Conservation (phyloP, 345 rosid species). For the Mercurialis annua region DNA sequence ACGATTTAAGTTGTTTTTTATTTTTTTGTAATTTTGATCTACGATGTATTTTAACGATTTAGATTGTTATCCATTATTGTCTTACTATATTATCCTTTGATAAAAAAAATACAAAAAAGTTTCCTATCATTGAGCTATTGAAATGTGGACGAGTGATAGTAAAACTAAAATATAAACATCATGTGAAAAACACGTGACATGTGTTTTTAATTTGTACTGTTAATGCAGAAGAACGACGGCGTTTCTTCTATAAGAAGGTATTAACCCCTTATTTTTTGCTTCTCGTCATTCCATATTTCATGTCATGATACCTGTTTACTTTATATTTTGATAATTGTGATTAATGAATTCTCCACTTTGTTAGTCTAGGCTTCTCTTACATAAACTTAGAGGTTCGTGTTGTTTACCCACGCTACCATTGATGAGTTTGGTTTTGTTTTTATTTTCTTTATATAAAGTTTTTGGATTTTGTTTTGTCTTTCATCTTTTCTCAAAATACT, state of each 20-base stretch:
- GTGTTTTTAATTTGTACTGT: too few species aligned
- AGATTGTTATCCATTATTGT: too few species aligned
- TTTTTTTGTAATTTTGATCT: too few species aligned
- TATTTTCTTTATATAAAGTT: neutral
- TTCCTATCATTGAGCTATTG: too few species aligned
- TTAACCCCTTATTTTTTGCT: slow-evolving; percentile 7
- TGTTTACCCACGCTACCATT: neutral
- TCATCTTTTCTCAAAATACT: too few species aligned
- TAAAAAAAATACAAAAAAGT: too few species aligned
- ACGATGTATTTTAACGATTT: too few species aligned
- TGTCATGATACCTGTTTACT: neutral
- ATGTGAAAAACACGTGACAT: too few species aligned
- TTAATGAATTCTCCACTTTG: neutral
- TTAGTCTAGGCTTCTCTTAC: neutral
- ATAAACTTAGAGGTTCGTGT: neutral
- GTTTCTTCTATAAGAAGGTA: slow-evolving; percentile 56
- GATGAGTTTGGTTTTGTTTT: neutral
- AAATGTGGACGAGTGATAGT: too few species aligned
- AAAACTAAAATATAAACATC: too few species aligned
- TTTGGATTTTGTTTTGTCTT: neutral
- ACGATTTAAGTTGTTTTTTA: too few species aligned
- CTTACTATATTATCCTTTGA: too few species aligned
- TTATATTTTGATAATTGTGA: neutral
- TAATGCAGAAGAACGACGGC: slow-evolving; percentile 41
- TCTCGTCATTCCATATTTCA: neutral